A percentile compares a stretch with the other conserved stretches of the same genome.
These are phyloP conservation scores for Leccinellum luteum DNA, from an alignment of 768 basidiomycete genomes.

Conservation along the genomic window DNA sequence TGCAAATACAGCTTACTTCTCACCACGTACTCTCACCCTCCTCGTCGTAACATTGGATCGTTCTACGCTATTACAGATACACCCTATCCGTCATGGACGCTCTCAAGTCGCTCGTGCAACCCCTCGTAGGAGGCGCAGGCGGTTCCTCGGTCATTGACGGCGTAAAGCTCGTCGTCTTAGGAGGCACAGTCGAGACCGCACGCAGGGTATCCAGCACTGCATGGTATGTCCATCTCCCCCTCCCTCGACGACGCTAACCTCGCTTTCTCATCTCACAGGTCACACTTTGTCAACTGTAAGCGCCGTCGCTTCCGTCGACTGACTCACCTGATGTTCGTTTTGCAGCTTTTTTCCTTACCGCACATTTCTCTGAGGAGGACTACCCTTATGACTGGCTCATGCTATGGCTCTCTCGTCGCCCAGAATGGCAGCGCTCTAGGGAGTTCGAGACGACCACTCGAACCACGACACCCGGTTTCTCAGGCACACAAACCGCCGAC, in stretches of 20 bases:
- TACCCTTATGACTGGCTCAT: conserved; percentile 91
- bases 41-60: conserved; percentile 39
- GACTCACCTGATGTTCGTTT: conserved; percentile 4
- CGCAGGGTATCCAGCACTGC: conserved; percentile 78
- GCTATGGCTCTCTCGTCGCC: conserved; percentile 83
- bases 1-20: conserved; percentile 4
- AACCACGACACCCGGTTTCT: conserved; percentile 58
- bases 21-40: conserved; percentile 22
- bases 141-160: conserved; percentile 82
- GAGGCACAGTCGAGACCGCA: conserved; percentile 85
- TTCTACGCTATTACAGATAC: conserved; percentile 21
- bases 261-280: conserved; percentile 41
- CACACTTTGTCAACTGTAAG: conserved; percentile 86
- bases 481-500: conserved; percentile 43
- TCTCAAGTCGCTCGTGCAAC: conserved; percentile 77
- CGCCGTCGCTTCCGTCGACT: conserved; percentile 10
- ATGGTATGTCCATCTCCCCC: conserved; percentile 47
- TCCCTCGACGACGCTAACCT: conserved; percentile 6
- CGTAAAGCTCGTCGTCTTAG: conserved; percentile 86
- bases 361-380: conserved; percentile 88
- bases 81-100: conserved; percentile 58
- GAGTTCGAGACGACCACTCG: conserved; percentile 89
- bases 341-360: conserved; percentile 82
- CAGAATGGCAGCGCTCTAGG: conserved; percentile 86
- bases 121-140: conserved; percentile 71